phyloP scores from a whole-genome alignment of 495 filamentous ascomycete genomes.

The Neurospora sp. region DNA sequence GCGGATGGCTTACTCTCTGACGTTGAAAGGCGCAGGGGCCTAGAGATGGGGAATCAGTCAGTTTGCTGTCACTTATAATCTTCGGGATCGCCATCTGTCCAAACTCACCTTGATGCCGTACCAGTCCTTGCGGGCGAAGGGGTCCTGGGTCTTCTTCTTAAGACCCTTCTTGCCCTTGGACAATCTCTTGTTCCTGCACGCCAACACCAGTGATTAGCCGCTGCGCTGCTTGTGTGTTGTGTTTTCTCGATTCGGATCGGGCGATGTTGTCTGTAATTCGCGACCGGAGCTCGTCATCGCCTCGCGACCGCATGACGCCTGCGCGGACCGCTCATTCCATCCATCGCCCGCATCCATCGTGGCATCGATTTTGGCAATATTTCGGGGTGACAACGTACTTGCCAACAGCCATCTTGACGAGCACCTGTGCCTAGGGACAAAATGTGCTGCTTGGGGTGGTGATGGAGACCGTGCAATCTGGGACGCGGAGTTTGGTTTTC shows the following conservation, averaged over 20 bases:
- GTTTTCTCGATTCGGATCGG: not conserved
- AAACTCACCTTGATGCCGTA: conserved; percentile 82
- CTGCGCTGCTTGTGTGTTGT: conserved; percentile 9
- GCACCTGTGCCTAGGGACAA: conserved; percentile 23
- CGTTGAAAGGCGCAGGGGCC: conserved; percentile 92
- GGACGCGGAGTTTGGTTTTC: conserved; percentile 27
- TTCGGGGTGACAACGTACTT: conserved; percentile 51
- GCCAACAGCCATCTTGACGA: conserved; percentile 84
- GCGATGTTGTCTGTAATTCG: conserved; percentile 6
- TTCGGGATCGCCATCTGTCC: not conserved
- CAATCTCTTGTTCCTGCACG: conserved; percentile 94
- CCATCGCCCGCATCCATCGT: not conserved
- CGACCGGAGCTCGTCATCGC: conserved; percentile 1
- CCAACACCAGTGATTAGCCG: conserved; percentile 35
- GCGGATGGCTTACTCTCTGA: conserved; percentile 72
- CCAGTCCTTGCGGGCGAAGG: conserved; percentile 98
- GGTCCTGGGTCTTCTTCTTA: conserved; percentile 98
- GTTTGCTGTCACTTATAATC: not conserved
- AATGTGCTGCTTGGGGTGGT: conserved; percentile 26
- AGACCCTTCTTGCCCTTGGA: conserved; percentile 99
- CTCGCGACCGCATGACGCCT: not conserved
- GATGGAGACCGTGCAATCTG: conserved; percentile 25
- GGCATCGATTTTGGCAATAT: conserved; percentile 7
- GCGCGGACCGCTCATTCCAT: not conserved
- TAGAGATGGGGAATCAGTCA: conserved; percentile 26